Evolutionary conservation across 805 yeast species (phyloP).

Genomic region (Ogataea nakhonphanomensis): DNA sequence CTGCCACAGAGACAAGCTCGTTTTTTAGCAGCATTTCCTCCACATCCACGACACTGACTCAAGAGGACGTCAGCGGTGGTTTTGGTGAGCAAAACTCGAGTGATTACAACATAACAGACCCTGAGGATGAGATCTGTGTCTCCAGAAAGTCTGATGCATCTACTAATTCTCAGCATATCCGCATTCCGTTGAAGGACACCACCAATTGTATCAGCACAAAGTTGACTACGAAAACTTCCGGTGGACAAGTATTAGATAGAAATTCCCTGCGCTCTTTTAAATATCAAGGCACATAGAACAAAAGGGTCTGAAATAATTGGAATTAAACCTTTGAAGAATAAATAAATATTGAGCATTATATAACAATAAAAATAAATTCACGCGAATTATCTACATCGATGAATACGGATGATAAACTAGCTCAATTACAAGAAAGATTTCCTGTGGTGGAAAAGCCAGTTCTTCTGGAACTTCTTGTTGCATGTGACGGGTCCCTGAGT

Average conservation of each 20-base stretch:
- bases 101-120: constrained; percentile 30
- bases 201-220: constrained; percentile 1
- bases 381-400: constrained; percentile 12
- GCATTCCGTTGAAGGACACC: constrained; percentile 1
- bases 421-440: constrained; percentile 33
- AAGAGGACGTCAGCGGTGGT: constrained; percentile 10
- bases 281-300: constrained; percentile 3
- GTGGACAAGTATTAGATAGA: background rate
- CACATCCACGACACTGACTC: constrained; percentile 5
- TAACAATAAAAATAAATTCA: constrained; percentile 1
- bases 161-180: background rate
- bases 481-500: constrained; percentile 52
- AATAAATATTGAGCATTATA: background rate
- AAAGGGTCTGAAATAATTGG: too few relatives aligned
- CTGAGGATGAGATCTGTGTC: constrained; percentile 22
- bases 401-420: constrained; percentile 40
- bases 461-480: constrained; percentile 47
- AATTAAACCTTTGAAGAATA: too few relatives aligned
- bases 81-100: constrained; percentile 23
- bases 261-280: constrained; percentile 2
- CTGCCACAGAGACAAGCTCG: constrained; percentile 15
- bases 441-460: constrained; percentile 42
- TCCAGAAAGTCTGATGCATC: background rate
- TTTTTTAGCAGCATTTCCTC: constrained; percentile 14
- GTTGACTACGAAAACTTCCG: background rate